Evolutionary conservation across 1,284 basidiomycete genomes (phyloP).

Genomic region (Amylostereum areolatum): DNA sequence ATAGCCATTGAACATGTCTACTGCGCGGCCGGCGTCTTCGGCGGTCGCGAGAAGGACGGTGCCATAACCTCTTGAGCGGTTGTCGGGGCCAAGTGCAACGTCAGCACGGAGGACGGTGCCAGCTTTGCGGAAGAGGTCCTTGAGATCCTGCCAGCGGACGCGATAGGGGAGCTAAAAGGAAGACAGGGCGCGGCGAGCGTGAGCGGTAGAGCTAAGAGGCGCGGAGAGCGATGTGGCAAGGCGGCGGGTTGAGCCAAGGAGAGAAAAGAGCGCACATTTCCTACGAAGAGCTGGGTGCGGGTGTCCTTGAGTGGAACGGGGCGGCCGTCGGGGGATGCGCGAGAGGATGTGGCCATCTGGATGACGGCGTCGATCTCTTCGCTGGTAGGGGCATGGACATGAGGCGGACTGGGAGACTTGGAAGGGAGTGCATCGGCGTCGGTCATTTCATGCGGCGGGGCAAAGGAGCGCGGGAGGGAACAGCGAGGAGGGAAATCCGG

Average conservation of each 20-base stretch:
- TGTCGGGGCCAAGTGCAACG: slow-evolving; percentile 88
- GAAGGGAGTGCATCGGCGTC: too few relatives aligned
- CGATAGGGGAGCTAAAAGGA: slow-evolving; percentile 74
- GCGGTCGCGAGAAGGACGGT: slow-evolving; percentile 88
- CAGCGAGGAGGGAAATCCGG: too few relatives aligned
- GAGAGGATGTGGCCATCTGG: slow-evolving; percentile 63
- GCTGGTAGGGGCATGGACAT: slow-evolving; percentile 41
- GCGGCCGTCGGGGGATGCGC: slow-evolving; percentile 38
- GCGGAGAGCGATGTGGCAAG: slow-evolving; percentile 6
- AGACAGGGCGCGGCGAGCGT: slow-evolving; percentile 1
- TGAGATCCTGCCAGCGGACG: slow-evolving; percentile 96
- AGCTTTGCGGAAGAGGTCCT: slow-evolving; percentile 92
- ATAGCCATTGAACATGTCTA: slow-evolving; percentile 88
- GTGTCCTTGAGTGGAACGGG: slow-evolving; percentile 62
- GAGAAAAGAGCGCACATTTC: slow-evolving; percentile 57
- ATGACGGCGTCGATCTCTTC: slow-evolving; percentile 81
- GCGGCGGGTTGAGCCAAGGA: background rate
- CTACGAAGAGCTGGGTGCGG: slow-evolving; percentile 85
- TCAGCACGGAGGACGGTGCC: slow-evolving; percentile 95
- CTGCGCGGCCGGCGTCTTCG: slow-evolving; percentile 87
- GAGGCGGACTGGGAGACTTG: slow-evolving; percentile 12
- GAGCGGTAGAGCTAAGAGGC: too few relatives aligned
- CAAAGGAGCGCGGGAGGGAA: too few relatives aligned
- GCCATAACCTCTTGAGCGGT: slow-evolving; percentile 88
- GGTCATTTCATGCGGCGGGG: too few relatives aligned